These are phyloP conservation scores for Fragaria nilgerrensis DNA, from an alignment of 306 rosid genomes.

Conservation along the genomic window DNA sequence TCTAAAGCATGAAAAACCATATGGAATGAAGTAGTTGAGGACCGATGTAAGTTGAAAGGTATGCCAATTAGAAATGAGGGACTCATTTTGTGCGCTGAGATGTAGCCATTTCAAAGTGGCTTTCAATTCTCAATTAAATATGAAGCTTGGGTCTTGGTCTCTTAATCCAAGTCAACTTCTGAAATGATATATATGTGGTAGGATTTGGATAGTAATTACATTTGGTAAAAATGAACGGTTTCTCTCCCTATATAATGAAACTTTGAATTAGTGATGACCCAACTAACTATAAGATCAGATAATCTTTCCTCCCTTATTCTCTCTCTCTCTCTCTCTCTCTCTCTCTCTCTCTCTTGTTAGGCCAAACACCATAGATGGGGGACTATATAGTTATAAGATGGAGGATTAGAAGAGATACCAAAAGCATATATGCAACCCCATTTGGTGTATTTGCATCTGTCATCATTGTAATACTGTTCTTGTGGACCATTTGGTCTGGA, in stretches of 20 bases:
- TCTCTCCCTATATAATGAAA: background rate
- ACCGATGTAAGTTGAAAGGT: background rate
- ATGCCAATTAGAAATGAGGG: background rate
- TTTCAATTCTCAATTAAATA: background rate
- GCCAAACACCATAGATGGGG: slow-evolving; percentile 20
- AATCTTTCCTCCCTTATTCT: background rate
- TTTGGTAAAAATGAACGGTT: background rate
- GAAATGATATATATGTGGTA: background rate
- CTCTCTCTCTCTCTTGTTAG: slow-evolving; percentile 5
- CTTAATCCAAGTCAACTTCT: background rate
- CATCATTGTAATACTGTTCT: slow-evolving; percentile 31
- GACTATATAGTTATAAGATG: slow-evolving; percentile 11
- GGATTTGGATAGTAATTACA: no score
- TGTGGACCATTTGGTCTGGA: slow-evolving; percentile 38
- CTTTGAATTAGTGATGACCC: slow-evolving; percentile 5
- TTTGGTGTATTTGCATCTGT: slow-evolving; percentile 29
- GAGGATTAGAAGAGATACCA: slow-evolving; percentile 17
- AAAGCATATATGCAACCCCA: slow-evolving; percentile 17
- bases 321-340: background rate
- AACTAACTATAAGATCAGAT: slow-evolving; percentile 3
- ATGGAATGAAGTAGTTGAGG: background rate
- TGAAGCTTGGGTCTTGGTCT: background rate
- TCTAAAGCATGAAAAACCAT: background rate
- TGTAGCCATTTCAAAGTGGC: slow-evolving; percentile 14
- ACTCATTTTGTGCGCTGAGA: background rate